Percentiles rank a stretch among this genome's conserved stretches.
phyloP scores from a whole-genome alignment of 2,329 filamentous ascomycete genomes.

The Talaromyces marneffei region DNA sequence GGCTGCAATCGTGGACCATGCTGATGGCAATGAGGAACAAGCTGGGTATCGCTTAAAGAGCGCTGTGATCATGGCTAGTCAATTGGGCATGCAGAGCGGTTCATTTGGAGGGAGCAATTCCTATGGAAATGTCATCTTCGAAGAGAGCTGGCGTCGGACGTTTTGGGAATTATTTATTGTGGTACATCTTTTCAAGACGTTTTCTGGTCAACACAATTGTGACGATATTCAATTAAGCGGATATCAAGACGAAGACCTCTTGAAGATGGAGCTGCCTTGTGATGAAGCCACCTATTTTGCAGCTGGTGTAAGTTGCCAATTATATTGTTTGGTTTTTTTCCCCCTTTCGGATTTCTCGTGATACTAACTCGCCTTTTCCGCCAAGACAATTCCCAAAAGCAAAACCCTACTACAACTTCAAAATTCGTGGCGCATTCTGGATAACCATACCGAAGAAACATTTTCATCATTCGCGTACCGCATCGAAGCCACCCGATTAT shows the following conservation, averaged over 20 bases:
- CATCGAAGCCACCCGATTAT: not conserved
- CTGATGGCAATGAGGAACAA: not conserved
- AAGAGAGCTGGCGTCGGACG: not conserved
- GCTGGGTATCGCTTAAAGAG: not conserved
- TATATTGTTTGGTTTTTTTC: not conserved
- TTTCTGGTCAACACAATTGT: not conserved
- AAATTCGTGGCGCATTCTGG: not conserved
- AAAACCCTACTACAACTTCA: not conserved
- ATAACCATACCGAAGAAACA: not conserved
- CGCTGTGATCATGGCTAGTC: not conserved
- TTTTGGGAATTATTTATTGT: not conserved
- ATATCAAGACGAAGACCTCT: not conserved
- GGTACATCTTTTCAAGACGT: not conserved
- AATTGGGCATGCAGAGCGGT: not conserved
- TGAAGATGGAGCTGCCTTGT: not conserved
- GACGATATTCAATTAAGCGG: not conserved
- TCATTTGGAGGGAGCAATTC: not conserved
- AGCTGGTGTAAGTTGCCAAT: not conserved
- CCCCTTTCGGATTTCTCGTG: not conserved
- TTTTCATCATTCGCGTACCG: not conserved
- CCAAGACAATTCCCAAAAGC: not conserved
- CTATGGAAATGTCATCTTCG: not conserved
- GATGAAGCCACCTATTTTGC: not conserved
- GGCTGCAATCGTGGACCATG: not conserved
- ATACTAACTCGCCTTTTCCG: not conserved